Evolutionary conservation across 2,329 filamentous ascomycete genomes (phyloP).

Genomic region (Venturia effusa): DNA sequence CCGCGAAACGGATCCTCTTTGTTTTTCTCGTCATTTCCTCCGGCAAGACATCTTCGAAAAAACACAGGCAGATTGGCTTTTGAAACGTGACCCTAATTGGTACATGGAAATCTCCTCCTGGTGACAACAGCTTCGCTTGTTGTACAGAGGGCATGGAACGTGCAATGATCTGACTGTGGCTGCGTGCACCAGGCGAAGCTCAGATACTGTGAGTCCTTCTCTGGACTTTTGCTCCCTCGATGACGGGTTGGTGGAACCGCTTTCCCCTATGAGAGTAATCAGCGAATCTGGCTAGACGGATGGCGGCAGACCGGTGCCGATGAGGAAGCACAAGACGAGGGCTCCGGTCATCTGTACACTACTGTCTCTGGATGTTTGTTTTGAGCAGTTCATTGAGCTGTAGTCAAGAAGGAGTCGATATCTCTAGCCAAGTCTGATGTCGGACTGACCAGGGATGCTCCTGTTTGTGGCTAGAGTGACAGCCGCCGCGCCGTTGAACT

Average conservation of each 20-base stretch:
- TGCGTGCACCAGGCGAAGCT: not conserved
- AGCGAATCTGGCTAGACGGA: not conserved
- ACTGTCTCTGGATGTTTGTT: not conserved
- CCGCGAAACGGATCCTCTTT: not conserved
- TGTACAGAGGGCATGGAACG: not conserved
- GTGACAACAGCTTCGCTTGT: not conserved
- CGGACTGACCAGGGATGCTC: not conserved
- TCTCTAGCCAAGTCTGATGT: not conserved
- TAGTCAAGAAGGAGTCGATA: not conserved
- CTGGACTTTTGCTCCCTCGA: not conserved
- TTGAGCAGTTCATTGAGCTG: not conserved
- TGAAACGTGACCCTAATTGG: not conserved
- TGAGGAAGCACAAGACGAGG: not conserved
- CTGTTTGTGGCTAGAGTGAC: not conserved
- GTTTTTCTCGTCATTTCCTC: not conserved
- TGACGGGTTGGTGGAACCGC: not conserved
- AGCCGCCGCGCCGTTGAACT: conserved; percentile 4
- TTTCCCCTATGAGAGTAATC: not conserved
- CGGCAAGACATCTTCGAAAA: not conserved
- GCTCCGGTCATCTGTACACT: not conserved
- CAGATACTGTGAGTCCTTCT: not conserved
- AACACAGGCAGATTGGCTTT: not conserved
- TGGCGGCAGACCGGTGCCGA: not conserved
- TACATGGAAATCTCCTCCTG: not conserved
- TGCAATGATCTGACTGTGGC: not conserved